A percentile compares a stretch with the other conserved stretches of the same genome.
phyloP scores from a whole-genome alignment of 78 protist genomes.

The Guillardia theta region DNA sequence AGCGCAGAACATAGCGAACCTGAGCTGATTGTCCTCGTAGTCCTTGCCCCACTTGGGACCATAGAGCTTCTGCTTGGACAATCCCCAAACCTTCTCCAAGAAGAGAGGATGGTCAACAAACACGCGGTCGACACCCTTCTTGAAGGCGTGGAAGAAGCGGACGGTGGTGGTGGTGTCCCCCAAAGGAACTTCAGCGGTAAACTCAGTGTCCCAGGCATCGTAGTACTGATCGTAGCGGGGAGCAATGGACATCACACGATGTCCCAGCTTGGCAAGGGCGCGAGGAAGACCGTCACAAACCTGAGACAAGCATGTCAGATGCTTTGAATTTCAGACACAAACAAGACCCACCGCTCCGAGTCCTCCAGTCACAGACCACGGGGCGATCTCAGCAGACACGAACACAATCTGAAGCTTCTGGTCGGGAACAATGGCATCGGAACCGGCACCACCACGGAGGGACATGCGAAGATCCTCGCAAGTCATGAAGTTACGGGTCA shows the following conservation, averaged over 20 bases:
- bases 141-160: slow-evolving; percentile 39
- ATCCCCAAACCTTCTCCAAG: slow-evolving; percentile 18
- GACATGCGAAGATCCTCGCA: not conserved
- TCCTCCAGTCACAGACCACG: slow-evolving; percentile 36
- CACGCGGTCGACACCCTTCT: slow-evolving; percentile 29
- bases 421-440: not conserved
- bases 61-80: slow-evolving; percentile 21
- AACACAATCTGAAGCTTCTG: not conserved
- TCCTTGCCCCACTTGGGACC: slow-evolving; percentile 39
- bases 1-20: not conserved
- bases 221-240: slow-evolving; percentile 38
- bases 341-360: slow-evolving; percentile 20
- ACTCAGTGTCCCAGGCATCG: slow-evolving; percentile 46
- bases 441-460: not conserved
- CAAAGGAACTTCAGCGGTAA: not conserved
- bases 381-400: slow-evolving; percentile 30
- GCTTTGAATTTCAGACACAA: too few species aligned
- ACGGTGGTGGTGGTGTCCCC: slow-evolving; percentile 15
- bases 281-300: slow-evolving; percentile 32
- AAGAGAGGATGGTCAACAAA: slow-evolving; percentile 21
- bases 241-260: slow-evolving; percentile 27
- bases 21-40: not conserved
- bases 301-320: too few species aligned
- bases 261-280: not conserved
- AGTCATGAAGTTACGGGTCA: not conserved